phyloP scores from a whole-genome alignment of 1,139 yeast genomes.

The Zygoascus meyerae region DNA sequence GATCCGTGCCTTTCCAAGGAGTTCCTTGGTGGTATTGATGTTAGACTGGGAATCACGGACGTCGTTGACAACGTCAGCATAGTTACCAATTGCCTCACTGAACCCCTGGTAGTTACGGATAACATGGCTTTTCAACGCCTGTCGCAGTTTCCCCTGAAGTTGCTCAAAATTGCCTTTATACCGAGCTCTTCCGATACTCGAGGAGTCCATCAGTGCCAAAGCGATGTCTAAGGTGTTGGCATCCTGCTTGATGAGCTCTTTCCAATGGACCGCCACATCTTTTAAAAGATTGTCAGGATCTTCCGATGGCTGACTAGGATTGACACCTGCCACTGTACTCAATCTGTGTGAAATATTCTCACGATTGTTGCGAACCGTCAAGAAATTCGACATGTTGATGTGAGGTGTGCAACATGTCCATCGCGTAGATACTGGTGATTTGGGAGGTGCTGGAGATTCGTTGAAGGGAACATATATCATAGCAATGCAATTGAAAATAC shows the following conservation, averaged over 20 bases:
- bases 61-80: slow-evolving; percentile 53
- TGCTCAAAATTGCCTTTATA: slow-evolving; percentile 51
- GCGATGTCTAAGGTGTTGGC: slow-evolving; percentile 84
- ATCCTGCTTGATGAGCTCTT: slow-evolving; percentile 38
- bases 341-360: not conserved
- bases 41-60: slow-evolving; percentile 54
- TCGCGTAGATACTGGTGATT: no score
- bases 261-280: slow-evolving; percentile 25
- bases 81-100: slow-evolving; percentile 75
- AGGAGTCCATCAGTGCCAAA: slow-evolving; percentile 69
- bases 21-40: slow-evolving; percentile 45
- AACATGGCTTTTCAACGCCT: slow-evolving; percentile 62
- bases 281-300: slow-evolving; percentile 16
- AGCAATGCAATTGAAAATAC: not conserved
- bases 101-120: slow-evolving; percentile 77
- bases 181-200: slow-evolving; percentile 84
- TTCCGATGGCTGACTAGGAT: not conserved
- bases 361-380: slow-evolving; percentile 1
- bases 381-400: not conserved
- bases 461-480: no score
- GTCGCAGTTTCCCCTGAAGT: slow-evolving; percentile 51
- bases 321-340: not conserved
- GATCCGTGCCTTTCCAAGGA: slow-evolving; percentile 44
- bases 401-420: not conserved
- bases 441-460: no score